These are phyloP conservation scores for Edaphochlamys debaryana DNA, from an alignment of 139 green algal species.

Conservation along the genomic window DNA sequence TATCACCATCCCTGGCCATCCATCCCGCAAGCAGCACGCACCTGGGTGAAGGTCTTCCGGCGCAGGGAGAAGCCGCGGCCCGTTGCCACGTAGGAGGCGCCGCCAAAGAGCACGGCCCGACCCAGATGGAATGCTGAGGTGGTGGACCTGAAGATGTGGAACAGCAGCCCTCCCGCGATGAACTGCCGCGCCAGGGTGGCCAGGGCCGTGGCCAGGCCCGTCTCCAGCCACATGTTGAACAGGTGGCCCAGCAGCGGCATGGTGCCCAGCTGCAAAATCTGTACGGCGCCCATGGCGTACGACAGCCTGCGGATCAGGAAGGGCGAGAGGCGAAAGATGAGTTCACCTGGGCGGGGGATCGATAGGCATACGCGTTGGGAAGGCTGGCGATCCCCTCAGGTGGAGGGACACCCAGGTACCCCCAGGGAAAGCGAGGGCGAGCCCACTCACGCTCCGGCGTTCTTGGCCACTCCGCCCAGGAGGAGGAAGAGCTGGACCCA, in stretches of 20 bases:
- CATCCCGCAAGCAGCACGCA: too few species aligned
- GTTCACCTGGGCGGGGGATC: too few species aligned
- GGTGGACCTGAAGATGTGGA: conserved; percentile 76
- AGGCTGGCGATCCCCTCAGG: too few species aligned
- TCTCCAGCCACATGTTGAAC: conserved; percentile 71
- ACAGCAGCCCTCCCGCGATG: conserved; percentile 66
- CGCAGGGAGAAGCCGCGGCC: conserved; percentile 82
- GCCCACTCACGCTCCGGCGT: background rate
- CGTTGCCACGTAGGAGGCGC: conserved; percentile 83
- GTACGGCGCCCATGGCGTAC: conserved; percentile 44
- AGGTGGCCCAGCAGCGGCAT: conserved; percentile 71
- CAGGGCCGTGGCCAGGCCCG: conserved; percentile 59
- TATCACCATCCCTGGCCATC: too few species aligned
- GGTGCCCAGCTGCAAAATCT: conserved; percentile 75
- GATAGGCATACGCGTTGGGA: too few species aligned
- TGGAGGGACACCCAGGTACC: too few species aligned
- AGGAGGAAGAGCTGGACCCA: conserved; percentile 73
- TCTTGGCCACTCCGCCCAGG: conserved; percentile 45
- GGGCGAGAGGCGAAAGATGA: background rate
- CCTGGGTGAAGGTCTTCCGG: conserved; percentile 72
- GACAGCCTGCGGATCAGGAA: background rate
- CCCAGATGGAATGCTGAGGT: conserved; percentile 73
- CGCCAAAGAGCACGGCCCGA: conserved; percentile 70
- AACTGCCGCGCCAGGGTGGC: conserved; percentile 65
- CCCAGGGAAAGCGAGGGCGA: background rate